Base-by-base conservation (phyloP, 108 stramenopile genomes). In the Nitzschia putrida region DNA sequence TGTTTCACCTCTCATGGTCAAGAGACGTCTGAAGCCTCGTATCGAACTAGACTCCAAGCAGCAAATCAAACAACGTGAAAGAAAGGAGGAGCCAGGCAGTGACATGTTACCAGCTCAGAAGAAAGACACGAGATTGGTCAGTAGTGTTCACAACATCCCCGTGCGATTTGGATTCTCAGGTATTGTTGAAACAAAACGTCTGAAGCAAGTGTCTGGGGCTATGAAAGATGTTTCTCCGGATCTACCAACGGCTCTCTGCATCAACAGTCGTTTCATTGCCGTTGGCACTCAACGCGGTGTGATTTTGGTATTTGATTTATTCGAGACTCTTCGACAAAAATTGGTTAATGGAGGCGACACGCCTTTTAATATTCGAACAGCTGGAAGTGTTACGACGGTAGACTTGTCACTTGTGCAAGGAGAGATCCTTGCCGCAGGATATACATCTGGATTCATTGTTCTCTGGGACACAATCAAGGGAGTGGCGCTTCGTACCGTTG, bases 401-500 rank as follows among this genome's bases (percentile, higher is more conserved):
- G 93, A 95, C 73, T 65, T 92, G n/a, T 79, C 71, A 53, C 42
- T 70, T 16, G 55, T 64, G 11, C 78, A 86, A 42, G 90, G 85
- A 26, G 93, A 95, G 52, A 59, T 71, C 64, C 68, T 94, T 4
- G 47, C 87, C 25, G 86, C 86, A 8, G 95, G 95, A 25, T 89
- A 94, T 58, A 77, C 78, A 16, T 70, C 77, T 16, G 95, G 95
- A 38, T 54, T 38, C 9, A 61, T 96, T 20, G 77, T 89, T 13
- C 65, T 96, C 23, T 96, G 94, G 94, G 95, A 96, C 77, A 76
- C 81, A 25, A 85, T 96, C 9, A 80, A 80, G 52, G 89, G 88
- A 26, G 44, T 69, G 0, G 69, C 82, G 0, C 82, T 90, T 12
- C 77, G 81, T 38, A 69, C 54, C 20, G 72, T 83, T 53, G 22